These are phyloP conservation scores for Gastrodia elata DNA, from an alignment of 106 monocot genomes.

Conservation along the genomic window DNA sequence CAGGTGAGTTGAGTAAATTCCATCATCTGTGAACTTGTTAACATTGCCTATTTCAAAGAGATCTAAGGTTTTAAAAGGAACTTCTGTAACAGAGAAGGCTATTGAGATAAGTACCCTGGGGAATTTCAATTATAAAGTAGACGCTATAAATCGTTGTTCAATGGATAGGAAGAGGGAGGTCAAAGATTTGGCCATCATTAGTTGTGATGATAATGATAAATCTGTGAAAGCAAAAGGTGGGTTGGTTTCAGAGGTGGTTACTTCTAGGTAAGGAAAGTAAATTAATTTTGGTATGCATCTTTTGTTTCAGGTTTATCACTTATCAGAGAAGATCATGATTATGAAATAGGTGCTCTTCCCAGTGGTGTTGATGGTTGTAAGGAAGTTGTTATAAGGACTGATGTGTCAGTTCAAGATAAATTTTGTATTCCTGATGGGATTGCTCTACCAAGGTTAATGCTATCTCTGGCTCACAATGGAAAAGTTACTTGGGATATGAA, in stretches of 20 bases:
- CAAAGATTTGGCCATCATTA: background rate
- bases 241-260: background rate
- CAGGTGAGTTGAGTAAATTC: background rate
- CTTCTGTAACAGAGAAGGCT: background rate
- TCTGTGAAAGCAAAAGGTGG: background rate
- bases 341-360: background rate
- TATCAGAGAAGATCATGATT: slow-evolving; percentile 2
- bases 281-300: background rate
- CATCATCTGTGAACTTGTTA: background rate
- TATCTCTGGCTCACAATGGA: slow-evolving; percentile 83
- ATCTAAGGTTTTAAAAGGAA: background rate
- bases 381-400: background rate
- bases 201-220: background rate
- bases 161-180: background rate
- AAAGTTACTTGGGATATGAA: slow-evolving; percentile 97
- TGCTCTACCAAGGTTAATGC: slow-evolving; percentile 50
- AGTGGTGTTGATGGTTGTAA: slow-evolving; percentile 2
- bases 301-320: background rate
- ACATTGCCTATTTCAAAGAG: background rate
- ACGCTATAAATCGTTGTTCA: background rate
- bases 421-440: slow-evolving; percentile 21
- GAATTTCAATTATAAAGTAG: background rate
- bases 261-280: background rate
- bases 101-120: too few relatives aligned
- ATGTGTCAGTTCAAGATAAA: background rate